Conservation (phyloP, 2,329 filamentous ascomycete genomes). For the Leptographium radiaticola region DNA sequence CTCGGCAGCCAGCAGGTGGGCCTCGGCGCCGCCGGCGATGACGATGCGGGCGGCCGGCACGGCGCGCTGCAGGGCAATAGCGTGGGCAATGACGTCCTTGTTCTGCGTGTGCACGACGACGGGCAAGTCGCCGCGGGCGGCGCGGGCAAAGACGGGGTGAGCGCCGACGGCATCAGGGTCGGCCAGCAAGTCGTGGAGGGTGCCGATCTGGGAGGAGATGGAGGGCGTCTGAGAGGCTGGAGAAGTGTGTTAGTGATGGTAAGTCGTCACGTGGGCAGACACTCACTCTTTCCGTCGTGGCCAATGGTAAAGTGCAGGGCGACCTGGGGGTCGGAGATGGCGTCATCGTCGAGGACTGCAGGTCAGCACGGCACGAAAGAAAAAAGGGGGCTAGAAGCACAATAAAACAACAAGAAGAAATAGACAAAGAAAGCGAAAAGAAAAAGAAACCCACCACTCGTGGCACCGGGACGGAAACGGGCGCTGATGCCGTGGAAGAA, state of each 20-base stretch:
- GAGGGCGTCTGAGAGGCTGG: neutral
- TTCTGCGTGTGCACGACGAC: conserved; percentile 26
- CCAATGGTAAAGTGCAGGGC: conserved; percentile 3
- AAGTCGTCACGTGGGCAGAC: neutral
- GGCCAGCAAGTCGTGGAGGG: neutral
- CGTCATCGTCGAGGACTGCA: neutral
- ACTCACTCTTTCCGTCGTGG: conserved; percentile 1
- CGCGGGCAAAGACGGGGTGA: neutral
- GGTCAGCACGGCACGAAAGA: neutral
- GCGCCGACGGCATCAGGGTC: neutral
- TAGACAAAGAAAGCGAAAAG: too few relatives aligned
- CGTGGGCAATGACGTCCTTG: conserved; percentile 14
- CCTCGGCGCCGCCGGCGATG: conserved; percentile 24
- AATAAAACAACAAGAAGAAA: neutral
- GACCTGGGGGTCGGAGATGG: neutral
- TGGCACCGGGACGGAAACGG: conserved; percentile 16
- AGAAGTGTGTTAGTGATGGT: neutral
- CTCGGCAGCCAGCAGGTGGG: conserved; percentile 11
- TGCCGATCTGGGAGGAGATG: conserved; percentile 1
- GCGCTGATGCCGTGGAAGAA: conserved; percentile 20
- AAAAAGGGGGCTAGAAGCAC: too few relatives aligned
- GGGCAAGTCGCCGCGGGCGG: conserved; percentile 22
- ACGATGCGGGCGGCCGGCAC: conserved; percentile 20
- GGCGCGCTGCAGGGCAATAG: conserved; percentile 24
- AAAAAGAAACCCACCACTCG: conserved; percentile 5